Base-by-base conservation (phyloP, 208 protist species). In the Acanthamoeba healyi region DNA sequence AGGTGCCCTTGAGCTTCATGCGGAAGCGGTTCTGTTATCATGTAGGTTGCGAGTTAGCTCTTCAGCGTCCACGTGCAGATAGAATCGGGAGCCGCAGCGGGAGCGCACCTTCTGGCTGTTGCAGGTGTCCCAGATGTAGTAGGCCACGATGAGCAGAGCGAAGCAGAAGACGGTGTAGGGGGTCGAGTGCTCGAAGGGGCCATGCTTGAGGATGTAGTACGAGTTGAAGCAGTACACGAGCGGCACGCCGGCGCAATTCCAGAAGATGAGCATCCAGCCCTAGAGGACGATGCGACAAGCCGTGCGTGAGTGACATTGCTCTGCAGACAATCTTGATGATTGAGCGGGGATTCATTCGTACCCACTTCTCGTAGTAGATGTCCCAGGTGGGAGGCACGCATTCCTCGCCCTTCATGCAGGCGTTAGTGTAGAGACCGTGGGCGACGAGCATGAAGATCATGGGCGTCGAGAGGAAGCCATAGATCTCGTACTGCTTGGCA, bases 301-400 rank as follows among this genome's bases (percentile, higher is more conserved):
- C 58, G 58, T 26, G 58, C 34, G 58, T 56, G 51, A 56, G n/a
- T 34, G 54, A 61, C 17, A 5, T 6, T 17, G 24, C 3, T 72
- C 24, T 72, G 17, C 42, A 46, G 51, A 7, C 46, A n/a, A n/a
- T n/a, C n/a, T n/a, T n/a, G n/a, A n/a, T n/a, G n/a, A n/a, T n/a
- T n/a, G n/a, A n/a, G n/a, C n/a, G n/a, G n/a, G n/a, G n/a, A n/a
- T n/a, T n/a, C n/a, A n/a, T 98, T 97, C 97, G 98, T 89, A 98
- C 98, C 79, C 98, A 99, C 96, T 99, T 99, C 94, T 99, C 98
- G 96, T 99, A 98, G 96, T 97, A 98, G 49, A 99, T 96, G 94
- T 99, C 98, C 98, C 98, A 99, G n/a, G 98, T 98, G 15, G 98
- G 96, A 88, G 98, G 97, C 88, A 99, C 97, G 95, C 97, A 99